A percentile compares a stretch with the other conserved stretches of the same genome.
These are phyloP conservation scores for Kwoniella dejecticola DNA, from an alignment of 768 basidiomycete genomes.

Conservation along the genomic window DNA sequence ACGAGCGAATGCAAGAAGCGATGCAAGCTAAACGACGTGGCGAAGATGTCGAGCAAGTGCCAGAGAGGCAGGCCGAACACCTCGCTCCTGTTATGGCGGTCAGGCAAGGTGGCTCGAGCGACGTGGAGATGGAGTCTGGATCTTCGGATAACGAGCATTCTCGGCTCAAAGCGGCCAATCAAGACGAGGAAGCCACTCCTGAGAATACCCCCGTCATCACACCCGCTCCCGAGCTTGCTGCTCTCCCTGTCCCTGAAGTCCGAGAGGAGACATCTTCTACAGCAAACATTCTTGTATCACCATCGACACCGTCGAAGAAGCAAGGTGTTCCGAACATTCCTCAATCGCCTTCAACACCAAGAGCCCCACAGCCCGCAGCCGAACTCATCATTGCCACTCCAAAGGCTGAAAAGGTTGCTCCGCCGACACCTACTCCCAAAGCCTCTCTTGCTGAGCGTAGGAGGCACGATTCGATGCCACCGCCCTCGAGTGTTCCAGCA, in stretches of 20 bases:
- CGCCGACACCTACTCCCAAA: slow-evolving; percentile 29
- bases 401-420: slow-evolving; percentile 15
- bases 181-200: slow-evolving; percentile 4
- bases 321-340: not conserved
- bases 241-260: too few relatives aligned
- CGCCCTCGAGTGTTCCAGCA: slow-evolving; percentile 7
- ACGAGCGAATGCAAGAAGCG: slow-evolving; percentile 42
- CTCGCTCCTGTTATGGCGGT: slow-evolving; percentile 16
- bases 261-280: not conserved
- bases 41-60: not conserved
- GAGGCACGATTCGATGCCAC: slow-evolving; percentile 25
- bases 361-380: slow-evolving; percentile 16
- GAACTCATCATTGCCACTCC: slow-evolving; percentile 30
- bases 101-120: slow-evolving; percentile 23
- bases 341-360: slow-evolving; percentile 40
- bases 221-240: not conserved
- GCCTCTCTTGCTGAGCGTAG: slow-evolving; percentile 20
- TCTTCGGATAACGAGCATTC: slow-evolving; percentile 26
- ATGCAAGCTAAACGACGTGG: slow-evolving; percentile 20
- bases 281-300: slow-evolving; percentile 9
- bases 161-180: slow-evolving; percentile 19
- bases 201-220: slow-evolving; percentile 7
- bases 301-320: slow-evolving; percentile 33
- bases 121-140: slow-evolving; percentile 41
- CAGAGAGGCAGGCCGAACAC: not conserved